A percentile compares a stretch with the other conserved stretches of the same genome.
Conservation (phyloP, 2,329 filamentous ascomycete genomes). For the Plectosphaerella cucumerina region DNA sequence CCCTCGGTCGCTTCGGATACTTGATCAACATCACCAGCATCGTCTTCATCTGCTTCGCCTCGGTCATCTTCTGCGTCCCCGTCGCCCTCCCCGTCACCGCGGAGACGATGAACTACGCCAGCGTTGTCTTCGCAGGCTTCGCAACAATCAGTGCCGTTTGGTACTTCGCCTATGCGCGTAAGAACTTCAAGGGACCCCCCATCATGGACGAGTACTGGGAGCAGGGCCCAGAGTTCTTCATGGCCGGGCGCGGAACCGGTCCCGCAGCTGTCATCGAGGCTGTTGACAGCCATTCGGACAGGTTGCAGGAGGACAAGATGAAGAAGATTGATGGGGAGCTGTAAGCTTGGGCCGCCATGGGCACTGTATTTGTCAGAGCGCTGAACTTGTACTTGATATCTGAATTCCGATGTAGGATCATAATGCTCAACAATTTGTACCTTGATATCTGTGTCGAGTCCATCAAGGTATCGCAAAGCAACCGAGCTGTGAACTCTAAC, state of each 20-base stretch:
- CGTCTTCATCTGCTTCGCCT: slow-evolving; percentile 66
- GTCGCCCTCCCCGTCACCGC: slow-evolving; percentile 54
- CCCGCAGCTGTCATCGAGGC: neutral
- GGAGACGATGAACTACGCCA: slow-evolving; percentile 62
- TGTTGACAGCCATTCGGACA: neutral
- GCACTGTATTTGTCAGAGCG: too few relatives aligned
- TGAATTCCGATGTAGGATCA: too few relatives aligned
- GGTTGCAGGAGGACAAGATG: neutral
- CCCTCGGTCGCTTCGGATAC: slow-evolving; percentile 65
- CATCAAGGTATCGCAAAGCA: too few relatives aligned
- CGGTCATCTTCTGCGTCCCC: slow-evolving; percentile 75
- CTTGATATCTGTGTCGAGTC: too few relatives aligned
- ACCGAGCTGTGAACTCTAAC: too few relatives aligned
- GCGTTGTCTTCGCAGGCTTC: slow-evolving; percentile 61
- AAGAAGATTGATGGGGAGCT: neutral
- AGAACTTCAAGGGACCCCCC: slow-evolving; percentile 59
- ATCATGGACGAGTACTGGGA: slow-evolving; percentile 22
- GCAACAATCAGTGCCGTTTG: slow-evolving; percentile 54
- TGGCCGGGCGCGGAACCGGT: slow-evolving; percentile 1
- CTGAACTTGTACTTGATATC: too few relatives aligned
- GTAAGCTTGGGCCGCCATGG: too few relatives aligned
- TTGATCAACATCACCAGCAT: slow-evolving; percentile 64
- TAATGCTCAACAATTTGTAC: too few relatives aligned
- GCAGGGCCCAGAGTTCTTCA: slow-evolving; percentile 8
- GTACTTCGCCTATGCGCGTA: slow-evolving; percentile 60